Evolutionary conservation across 2,329 filamentous ascomycete genomes (phyloP).

Genomic region (Monosporascus ibericus): DNA sequence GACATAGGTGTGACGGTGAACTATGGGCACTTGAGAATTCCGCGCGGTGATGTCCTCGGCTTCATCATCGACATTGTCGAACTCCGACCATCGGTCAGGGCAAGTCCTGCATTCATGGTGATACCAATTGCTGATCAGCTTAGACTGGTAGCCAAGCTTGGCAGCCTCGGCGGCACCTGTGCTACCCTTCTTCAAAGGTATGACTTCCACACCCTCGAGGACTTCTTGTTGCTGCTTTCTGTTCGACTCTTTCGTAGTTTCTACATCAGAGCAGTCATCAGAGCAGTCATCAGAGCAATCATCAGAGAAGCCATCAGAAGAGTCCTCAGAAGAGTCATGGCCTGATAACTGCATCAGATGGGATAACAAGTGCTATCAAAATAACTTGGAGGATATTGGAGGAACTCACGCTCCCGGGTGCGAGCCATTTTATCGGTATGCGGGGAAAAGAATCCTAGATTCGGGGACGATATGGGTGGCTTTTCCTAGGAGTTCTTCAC

Average conservation of each 20-base stretch:
- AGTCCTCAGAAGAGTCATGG: no score
- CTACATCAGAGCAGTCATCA: not conserved
- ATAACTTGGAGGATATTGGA: not conserved
- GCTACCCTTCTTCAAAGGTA: constrained; percentile 2
- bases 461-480: not conserved
- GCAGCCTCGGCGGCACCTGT: constrained; percentile 4
- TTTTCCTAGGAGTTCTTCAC: no score
- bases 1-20: constrained; percentile 23
- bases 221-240: constrained; percentile 1
- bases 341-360: not conserved
- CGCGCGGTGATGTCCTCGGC: constrained; percentile 15
- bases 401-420: not conserved
- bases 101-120: constrained; percentile 20
- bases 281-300: not conserved
- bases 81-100: constrained; percentile 24
- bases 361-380: not conserved
- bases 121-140: constrained; percentile 14
- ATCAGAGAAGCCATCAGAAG: not conserved
- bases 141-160: constrained; percentile 5
- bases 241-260: not conserved
- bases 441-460: not conserved
- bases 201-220: constrained; percentile 6
- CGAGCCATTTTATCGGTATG: not conserved
- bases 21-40: constrained; percentile 21
- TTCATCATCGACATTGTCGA: constrained; percentile 22